Evolutionary conservation across 2,329 filamentous ascomycete species (phyloP).

Genomic region (Pestalotiopsis sp.): DNA sequence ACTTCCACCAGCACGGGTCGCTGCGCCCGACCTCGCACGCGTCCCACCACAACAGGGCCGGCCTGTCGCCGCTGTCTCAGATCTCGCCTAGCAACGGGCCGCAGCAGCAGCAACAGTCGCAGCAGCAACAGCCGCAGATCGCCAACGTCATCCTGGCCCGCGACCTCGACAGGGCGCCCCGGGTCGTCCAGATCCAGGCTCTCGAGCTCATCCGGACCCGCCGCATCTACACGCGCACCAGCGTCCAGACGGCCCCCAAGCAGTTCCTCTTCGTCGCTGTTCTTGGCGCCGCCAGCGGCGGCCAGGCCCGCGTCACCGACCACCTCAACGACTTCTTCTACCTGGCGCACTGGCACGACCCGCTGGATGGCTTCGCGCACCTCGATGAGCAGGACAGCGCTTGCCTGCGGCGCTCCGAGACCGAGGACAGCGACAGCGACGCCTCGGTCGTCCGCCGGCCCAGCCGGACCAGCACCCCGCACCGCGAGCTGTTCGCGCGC

Average conservation of each 20-base stretch:
- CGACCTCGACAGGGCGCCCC: conserved; percentile 74
- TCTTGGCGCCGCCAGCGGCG: conserved; percentile 52
- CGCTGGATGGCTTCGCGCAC: conserved; percentile 73
- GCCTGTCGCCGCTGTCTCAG: conserved; percentile 9
- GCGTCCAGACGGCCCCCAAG: conserved; percentile 73
- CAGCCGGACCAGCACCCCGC: conserved; percentile 7
- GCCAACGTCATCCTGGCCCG: conserved; percentile 83
- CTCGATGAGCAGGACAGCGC: conserved; percentile 61
- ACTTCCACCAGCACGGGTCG: conserved; percentile 16
- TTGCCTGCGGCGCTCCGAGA: conserved; percentile 19
- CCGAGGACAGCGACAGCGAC: conserved; percentile 25
- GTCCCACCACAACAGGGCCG: conserved; percentile 26
- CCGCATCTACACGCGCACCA: conserved; percentile 75
- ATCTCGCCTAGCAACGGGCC: conserved; percentile 2
- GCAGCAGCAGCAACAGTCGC: not conserved
- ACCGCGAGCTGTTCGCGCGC: not conserved
- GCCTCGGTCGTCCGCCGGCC: conserved; percentile 45
- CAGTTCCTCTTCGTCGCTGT: conserved; percentile 81
- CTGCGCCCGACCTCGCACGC: conserved; percentile 17
- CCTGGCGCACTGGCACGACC: conserved; percentile 83
- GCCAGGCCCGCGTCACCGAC: conserved; percentile 50
- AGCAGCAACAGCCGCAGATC: conserved; percentile 43
- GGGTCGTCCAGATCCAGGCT: conserved; percentile 80
- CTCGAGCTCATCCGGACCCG: conserved; percentile 78
- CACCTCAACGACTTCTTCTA: conserved; percentile 83